Conservation (phyloP, 2,329 filamentous ascomycete species). For the Arthrobotrys conoides region DNA sequence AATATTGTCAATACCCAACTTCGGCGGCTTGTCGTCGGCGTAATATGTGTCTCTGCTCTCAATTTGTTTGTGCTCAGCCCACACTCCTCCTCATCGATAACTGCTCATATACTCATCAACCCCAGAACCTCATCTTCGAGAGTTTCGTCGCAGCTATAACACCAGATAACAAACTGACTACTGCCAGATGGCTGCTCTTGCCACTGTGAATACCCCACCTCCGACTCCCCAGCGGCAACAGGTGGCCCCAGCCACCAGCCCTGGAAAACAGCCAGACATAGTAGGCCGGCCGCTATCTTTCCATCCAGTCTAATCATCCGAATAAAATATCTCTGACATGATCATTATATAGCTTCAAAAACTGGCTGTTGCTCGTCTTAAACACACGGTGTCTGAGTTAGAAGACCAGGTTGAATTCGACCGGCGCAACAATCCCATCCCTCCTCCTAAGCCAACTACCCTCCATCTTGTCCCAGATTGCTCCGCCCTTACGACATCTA, state of each 20-base stretch:
- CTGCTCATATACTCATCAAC: not conserved
- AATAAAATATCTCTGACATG: not conserved
- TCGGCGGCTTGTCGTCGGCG: slow-evolving; percentile 10
- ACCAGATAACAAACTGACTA: not conserved
- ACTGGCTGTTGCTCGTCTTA: slow-evolving; percentile 64
- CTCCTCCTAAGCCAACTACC: slow-evolving; percentile 67
- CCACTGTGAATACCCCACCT: slow-evolving; percentile 50
- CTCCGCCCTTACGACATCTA: slow-evolving; percentile 71
- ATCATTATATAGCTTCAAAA: slow-evolving; percentile 62
- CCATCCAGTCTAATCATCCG: not conserved
- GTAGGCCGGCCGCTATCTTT: slow-evolving; percentile 5
- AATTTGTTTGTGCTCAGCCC: not conserved
- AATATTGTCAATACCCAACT: not conserved
- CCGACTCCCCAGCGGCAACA: slow-evolving; percentile 40
- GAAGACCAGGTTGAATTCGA: slow-evolving; percentile 64
- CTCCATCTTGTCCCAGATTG: slow-evolving; percentile 72
- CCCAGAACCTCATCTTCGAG: not conserved
- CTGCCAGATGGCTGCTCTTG: slow-evolving; percentile 34
- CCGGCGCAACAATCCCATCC: slow-evolving; percentile 57
- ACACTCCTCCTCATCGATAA: no score
- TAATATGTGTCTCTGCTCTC: not conserved
- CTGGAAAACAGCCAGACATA: slow-evolving; percentile 46
- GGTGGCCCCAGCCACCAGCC: slow-evolving; percentile 20
- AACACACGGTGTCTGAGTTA: slow-evolving; percentile 64
- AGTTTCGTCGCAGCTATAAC: not conserved